phyloP scores from a whole-genome alignment of 2,329 filamentous ascomycete species.

The Phialemonium atrogriseum region DNA sequence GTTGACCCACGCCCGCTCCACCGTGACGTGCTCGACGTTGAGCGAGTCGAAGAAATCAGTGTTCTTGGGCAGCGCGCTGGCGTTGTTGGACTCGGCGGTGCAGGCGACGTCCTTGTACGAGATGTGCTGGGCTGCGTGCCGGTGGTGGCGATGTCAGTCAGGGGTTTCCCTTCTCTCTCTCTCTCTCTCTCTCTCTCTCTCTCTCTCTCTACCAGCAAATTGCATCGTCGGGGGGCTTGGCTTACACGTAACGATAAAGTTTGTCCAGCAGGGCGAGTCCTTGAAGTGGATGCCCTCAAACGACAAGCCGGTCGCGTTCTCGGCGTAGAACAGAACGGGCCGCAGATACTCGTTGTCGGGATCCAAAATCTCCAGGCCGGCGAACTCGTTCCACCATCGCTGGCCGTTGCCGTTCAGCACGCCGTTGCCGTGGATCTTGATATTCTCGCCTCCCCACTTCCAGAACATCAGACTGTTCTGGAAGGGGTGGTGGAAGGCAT shows the following conservation, averaged over 20 bases:
- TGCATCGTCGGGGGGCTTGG: too few relatives aligned
- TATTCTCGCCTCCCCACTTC: constrained; percentile 54
- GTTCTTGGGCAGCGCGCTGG: constrained; percentile 43
- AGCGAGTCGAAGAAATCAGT: constrained; percentile 56
- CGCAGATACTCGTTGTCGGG: constrained; percentile 47
- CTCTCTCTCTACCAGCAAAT: background rate
- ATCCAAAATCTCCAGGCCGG: constrained; percentile 37
- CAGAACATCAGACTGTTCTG: constrained; percentile 51
- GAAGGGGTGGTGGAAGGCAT: constrained; percentile 31
- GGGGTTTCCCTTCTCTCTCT: background rate
- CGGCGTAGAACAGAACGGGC: constrained; percentile 52
- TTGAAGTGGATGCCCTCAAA: constrained; percentile 51
- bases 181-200: too few relatives aligned
- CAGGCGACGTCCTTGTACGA: constrained; percentile 45
- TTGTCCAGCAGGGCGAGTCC: constrained; percentile 56
- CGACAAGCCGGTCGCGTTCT: constrained; percentile 50
- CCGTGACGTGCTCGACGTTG: constrained; percentile 44
- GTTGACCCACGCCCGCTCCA: constrained; percentile 42
- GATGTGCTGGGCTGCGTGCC: constrained; percentile 34
- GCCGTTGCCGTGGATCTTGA: constrained; percentile 51
- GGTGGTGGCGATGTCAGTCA: constrained; percentile 2
- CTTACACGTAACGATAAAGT: constrained; percentile 48
- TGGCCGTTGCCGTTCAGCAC: constrained; percentile 47
- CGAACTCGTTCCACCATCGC: constrained; percentile 33
- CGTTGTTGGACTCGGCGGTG: constrained; percentile 40